Conservation (phyloP, 2,329 filamentous ascomycete species). For the Fusarium siculi region DNA sequence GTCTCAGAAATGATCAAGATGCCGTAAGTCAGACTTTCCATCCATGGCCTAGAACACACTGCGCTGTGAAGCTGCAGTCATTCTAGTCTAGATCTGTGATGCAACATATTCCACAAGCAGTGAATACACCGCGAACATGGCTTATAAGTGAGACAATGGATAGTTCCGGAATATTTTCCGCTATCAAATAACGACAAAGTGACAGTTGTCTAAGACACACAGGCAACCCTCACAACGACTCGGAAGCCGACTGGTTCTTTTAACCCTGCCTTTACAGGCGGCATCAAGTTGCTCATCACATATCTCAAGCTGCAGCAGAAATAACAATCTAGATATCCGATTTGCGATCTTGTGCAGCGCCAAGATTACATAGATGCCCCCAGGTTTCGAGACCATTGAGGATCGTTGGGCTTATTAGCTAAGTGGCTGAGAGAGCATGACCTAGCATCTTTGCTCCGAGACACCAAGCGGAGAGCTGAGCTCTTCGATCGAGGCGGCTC, state of each 20-base stretch:
- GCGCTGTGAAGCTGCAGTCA: neutral
- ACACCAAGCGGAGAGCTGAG: neutral
- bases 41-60: neutral
- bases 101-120: neutral
- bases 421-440: neutral
- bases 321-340: neutral
- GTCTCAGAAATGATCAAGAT: neutral
- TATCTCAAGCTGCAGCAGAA: neutral
- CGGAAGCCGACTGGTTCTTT: neutral
- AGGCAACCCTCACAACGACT: neutral
- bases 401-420: neutral
- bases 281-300: neutral
- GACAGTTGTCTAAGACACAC: neutral
- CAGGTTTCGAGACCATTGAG: neutral
- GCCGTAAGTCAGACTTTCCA: neutral
- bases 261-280: neutral
- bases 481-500: neutral
- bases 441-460: neutral
- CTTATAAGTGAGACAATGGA: neutral
- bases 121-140: neutral
- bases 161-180: neutral
- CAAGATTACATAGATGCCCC: neutral
- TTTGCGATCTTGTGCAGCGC: neutral
- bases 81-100: neutral
- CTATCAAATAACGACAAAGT: neutral